phyloP scores from a whole-genome alignment of 2,329 filamentous ascomycete species.

The Beauveria caledonica region DNA sequence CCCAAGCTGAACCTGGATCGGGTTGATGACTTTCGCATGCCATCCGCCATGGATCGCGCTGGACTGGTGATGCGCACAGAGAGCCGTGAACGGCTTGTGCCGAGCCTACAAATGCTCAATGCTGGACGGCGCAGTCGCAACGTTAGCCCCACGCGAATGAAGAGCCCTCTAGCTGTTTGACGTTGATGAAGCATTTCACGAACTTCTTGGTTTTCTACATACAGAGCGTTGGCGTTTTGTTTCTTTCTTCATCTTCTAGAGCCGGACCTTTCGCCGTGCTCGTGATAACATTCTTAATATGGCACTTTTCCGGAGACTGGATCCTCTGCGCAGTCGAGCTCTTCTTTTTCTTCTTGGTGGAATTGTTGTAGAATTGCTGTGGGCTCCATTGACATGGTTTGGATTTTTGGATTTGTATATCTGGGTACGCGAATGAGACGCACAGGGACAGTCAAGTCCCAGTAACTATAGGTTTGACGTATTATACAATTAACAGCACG shows the following conservation, averaged over 20 bases:
- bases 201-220: not conserved
- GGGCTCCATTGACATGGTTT: not conserved
- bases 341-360: not conserved
- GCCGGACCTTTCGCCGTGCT: not conserved
- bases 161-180: conserved; percentile 42
- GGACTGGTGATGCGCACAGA: conserved; percentile 78
- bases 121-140: conserved; percentile 50
- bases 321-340: too few species aligned
- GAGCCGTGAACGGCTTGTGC: conserved; percentile 68
- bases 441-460: not conserved
- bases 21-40: conserved; percentile 37
- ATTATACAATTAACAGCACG: not conserved
- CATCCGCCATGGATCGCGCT: conserved; percentile 51
- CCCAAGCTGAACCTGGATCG: conserved; percentile 50
- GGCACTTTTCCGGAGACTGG: not conserved
- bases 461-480: not conserved
- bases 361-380: not conserved
- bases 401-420: conserved; percentile 5
- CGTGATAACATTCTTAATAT: not conserved
- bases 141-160: conserved; percentile 49
- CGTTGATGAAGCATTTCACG: not conserved
- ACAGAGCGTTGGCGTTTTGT: conserved; percentile 4
- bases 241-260: not conserved
- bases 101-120: conserved; percentile 44
- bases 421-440: not conserved